A percentile compares a stretch with the other conserved stretches of the same genome.
These are phyloP conservation scores for Dictyostelium intermedium DNA, from an alignment of 78 protist species.

Conservation along the genomic window DNA sequence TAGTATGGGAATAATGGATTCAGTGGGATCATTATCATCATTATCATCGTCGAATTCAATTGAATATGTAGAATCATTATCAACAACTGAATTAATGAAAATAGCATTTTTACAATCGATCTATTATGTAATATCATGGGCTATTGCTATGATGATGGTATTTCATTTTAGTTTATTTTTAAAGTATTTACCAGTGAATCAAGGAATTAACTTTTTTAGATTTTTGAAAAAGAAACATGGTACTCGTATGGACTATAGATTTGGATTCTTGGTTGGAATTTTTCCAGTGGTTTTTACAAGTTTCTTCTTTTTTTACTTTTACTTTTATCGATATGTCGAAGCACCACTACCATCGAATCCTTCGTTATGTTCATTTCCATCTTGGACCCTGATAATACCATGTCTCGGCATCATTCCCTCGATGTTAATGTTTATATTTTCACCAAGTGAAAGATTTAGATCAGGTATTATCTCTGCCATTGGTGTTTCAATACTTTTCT, in stretches of 20 bases:
- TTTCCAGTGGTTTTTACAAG: background rate
- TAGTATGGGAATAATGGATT: background rate
- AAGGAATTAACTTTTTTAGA: background rate
- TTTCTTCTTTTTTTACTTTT: constrained; percentile 28
- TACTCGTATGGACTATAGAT: background rate
- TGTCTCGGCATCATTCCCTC: constrained; percentile 5
- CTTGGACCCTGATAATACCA: constrained; percentile 48
- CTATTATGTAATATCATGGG: constrained; percentile 26
- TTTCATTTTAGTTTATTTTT: constrained; percentile 37
- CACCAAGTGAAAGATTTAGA: constrained; percentile 30
- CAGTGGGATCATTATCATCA: background rate
- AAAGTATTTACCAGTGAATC: constrained; percentile 43
- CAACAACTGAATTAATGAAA: background rate
- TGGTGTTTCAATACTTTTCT: constrained; percentile 20
- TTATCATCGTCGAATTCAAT: background rate
- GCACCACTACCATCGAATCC: constrained; percentile 4
- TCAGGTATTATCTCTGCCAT: constrained; percentile 44
- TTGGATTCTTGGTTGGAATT: background rate
- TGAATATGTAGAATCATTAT: background rate
- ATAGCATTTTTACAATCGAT: constrained; percentile 39
- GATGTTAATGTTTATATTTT: background rate
- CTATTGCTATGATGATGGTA: constrained; percentile 1
- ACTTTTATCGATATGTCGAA: constrained; percentile 17
- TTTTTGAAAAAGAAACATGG: constrained; percentile 29
- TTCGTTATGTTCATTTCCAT: background rate